A percentile compares a stretch with the other conserved stretches of the same genome.
phyloP scores from a whole-genome alignment of 345 rosid genomes.

The Pistacia vera region DNA sequence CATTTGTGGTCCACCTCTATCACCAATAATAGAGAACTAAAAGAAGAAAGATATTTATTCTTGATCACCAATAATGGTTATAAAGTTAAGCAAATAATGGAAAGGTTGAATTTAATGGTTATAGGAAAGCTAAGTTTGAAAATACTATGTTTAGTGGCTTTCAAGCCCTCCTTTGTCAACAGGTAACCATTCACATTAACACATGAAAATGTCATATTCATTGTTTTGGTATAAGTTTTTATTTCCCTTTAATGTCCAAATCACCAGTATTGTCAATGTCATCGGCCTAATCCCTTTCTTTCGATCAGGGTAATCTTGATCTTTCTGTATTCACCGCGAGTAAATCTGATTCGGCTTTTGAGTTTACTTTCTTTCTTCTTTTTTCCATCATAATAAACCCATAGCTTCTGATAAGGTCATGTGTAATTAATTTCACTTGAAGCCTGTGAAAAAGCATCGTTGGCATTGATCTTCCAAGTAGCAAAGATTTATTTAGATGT shows the following conservation, averaged over 20 bases:
- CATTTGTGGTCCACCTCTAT: too few species aligned
- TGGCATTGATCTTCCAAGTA: not conserved
- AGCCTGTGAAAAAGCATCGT: not conserved
- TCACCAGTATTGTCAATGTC: not conserved
- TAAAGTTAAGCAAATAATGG: not conserved
- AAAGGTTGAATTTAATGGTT: not conserved
- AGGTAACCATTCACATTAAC: not conserved
- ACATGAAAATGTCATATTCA: not conserved
- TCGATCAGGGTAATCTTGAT: too few species aligned
- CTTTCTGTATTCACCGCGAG: too few species aligned
- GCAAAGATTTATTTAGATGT: not conserved
- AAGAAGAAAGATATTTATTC: too few species aligned
- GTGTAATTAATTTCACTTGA: not conserved
- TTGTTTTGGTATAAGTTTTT: not conserved
- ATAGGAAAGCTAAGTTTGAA: not conserved
- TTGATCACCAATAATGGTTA: too few species aligned
- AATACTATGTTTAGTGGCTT: not conserved
- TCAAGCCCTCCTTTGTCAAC: not conserved
- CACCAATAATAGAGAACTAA: too few species aligned
- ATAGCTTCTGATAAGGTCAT: too few species aligned
- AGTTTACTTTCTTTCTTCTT: not conserved
- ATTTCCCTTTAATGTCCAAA: too few species aligned
- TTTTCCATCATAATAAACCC: not conserved
- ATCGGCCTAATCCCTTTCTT: not conserved
- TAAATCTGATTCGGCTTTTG: too few species aligned